A percentile compares a stretch with the other conserved stretches of the same genome.
phyloP scores from a whole-genome alignment of 106 monocot genomes.

The Dendrobium nobile region DNA sequence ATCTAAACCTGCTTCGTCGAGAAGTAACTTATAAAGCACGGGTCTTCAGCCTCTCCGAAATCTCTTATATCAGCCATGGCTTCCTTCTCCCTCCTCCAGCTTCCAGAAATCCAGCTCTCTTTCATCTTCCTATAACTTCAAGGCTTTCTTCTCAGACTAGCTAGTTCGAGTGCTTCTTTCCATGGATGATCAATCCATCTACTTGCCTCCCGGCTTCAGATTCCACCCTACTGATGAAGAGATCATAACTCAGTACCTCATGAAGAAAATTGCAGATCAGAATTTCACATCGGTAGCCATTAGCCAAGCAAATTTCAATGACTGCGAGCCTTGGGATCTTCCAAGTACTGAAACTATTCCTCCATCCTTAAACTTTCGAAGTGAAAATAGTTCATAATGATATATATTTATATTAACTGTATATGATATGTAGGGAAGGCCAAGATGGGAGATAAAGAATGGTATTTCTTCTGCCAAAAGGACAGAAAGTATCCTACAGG shows the following conservation, averaged over 20 bases:
- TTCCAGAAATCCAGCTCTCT: neutral
- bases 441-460: neutral
- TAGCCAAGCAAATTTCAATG: neutral
- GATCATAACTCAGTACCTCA: neutral
- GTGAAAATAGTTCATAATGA: neutral
- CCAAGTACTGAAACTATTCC: neutral
- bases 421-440: neutral
- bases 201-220: constrained; percentile 4
- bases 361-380: neutral
- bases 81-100: neutral
- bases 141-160: too few relatives aligned
- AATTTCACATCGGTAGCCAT: neutral
- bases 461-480: neutral
- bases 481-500: neutral
- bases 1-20: neutral
- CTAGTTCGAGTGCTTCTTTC: neutral
- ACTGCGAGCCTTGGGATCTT: constrained; percentile 3
- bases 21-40: neutral
- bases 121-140: neutral
- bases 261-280: neutral
- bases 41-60: neutral
- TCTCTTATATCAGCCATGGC: neutral
- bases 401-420: neutral
- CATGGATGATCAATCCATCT: neutral
- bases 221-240: constrained; percentile 2